A percentile compares a stretch with the other conserved stretches of the same genome.
These are phyloP conservation scores for Cantharellus anzutake DNA, from an alignment of 768 basidiomycete genomes.

Conservation along the genomic window DNA sequence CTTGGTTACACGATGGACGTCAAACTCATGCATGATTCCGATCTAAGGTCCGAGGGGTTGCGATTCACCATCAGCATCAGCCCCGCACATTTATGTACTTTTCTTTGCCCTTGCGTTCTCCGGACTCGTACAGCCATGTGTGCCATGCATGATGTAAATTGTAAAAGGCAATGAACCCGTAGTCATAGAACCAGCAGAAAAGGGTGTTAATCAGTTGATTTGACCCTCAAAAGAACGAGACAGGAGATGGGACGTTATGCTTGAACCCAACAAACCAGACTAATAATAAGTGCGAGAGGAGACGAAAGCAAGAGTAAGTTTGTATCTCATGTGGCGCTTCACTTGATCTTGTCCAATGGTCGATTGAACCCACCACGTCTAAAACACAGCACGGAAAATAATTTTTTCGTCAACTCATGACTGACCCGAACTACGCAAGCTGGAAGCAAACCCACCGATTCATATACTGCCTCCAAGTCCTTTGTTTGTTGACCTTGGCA, in stretches of 20 bases:
- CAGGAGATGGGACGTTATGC: background rate
- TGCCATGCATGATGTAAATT: too few species aligned
- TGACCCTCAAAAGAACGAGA: background rate
- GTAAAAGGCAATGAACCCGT: too few species aligned
- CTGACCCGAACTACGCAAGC: background rate
- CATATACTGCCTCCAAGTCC: slow-evolving; percentile 98
- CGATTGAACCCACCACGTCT: slow-evolving; percentile 81
- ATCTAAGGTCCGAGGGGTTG: too few species aligned
- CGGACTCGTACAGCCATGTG: too few species aligned
- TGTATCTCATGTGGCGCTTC: background rate
- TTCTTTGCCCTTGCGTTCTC: too few species aligned
- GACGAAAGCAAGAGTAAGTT: background rate
- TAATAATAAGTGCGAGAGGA: too few species aligned
- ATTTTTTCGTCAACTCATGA: slow-evolving; percentile 7
- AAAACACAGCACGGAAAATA: background rate
- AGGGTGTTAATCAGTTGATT: background rate
- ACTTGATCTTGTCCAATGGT: slow-evolving; percentile 92
- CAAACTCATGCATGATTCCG: too few species aligned
- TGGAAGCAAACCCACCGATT: slow-evolving; percentile 42
- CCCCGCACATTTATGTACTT: too few species aligned
- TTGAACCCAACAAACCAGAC: background rate
- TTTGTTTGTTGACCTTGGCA: slow-evolving; percentile 52
- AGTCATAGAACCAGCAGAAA: background rate
- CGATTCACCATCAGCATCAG: too few species aligned
- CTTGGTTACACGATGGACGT: too few species aligned